Base-by-base conservation (phyloP, 192 early-diverging fungal genomes). In the Gryganskiella cystojenkinii region DNA sequence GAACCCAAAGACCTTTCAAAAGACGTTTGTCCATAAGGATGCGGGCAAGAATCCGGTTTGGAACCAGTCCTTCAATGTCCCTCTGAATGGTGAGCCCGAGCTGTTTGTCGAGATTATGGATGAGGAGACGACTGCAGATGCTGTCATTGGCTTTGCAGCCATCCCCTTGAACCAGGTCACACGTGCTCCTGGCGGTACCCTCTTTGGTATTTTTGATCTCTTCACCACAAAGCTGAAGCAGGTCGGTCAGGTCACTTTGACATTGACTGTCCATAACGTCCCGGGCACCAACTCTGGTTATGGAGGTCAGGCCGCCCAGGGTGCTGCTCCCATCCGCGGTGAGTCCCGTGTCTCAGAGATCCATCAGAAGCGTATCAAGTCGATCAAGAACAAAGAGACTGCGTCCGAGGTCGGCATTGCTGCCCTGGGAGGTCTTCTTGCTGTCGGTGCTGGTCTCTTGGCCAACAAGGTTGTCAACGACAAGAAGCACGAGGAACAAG, bases 81-180 rank as follows among this genome's bases (percentile, higher is more conserved):
- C 84, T 10, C 64, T 86, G 19, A 55, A 71, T 30, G 80, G 80
- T 46, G 75, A 86, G 52, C 56, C 70, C 9, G 74, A 81, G 15
- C 71, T 86, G 11, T 86, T 58, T 46, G 51, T 86, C 56, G 84
- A 86, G 63, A 79, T 86, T 28, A 70, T 86, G 71, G 82, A 86
- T 35, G 72, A 83, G 50, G 84, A 83, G 15, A 58, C 53, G 2
- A 81, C 76, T 19, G 62, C 67, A 11, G 67, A 78, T 53, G 82
- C 73, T 44, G 53, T 83, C 20, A 82, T 86, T 43, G 84, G 76
- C 56, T 86, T 82, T 60, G 75, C 80, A 17, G 82, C 84, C 22
- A 86, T 86, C 46, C 82, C 84, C n/a, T 80, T 86, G 54, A 76
- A 80, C 42, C 84, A 86, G 37, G 78, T 82, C 47, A 61, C 82